phyloP scores from a whole-genome alignment of 2,329 filamentous ascomycete genomes.

The Fonsecaea erecta region DNA sequence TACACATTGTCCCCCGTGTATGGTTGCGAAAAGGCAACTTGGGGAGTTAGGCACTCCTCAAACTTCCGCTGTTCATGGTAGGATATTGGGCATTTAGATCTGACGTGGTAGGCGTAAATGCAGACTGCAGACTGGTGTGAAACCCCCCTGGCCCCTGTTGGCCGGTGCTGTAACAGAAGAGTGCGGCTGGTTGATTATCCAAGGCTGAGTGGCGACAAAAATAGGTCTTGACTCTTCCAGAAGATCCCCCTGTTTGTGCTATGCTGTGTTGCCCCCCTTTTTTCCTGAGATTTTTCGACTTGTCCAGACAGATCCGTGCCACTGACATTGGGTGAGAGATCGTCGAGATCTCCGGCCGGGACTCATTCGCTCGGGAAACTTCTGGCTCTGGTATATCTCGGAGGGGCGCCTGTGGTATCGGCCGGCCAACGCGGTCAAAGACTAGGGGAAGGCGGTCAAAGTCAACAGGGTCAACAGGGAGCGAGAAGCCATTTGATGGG shows the following conservation, averaged over 20 bases:
- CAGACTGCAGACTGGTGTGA: conserved; percentile 12
- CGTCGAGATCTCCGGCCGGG: neutral
- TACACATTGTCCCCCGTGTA: conserved; percentile 7
- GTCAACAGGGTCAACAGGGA: conserved; percentile 1
- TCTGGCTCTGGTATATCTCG: conserved; percentile 8
- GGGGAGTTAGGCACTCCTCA: neutral
- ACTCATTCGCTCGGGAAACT: neutral
- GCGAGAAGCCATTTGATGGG: conserved; percentile 12
- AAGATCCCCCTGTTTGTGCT: conserved; percentile 6
- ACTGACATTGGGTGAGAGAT: neutral
- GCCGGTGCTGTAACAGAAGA: conserved; percentile 2
- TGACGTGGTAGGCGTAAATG: conserved; percentile 26
- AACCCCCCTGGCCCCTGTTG: neutral
- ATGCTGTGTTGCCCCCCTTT: neutral
- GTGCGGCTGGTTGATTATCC: neutral
- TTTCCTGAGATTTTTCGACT: conserved; percentile 4
- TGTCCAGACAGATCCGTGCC: conserved; percentile 15
- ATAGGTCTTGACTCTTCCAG: conserved; percentile 28
- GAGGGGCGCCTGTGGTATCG: neutral
- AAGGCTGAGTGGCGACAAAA: conserved; percentile 32
- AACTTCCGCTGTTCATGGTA: neutral
- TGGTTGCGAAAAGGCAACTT: neutral
- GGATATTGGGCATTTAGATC: conserved; percentile 7
- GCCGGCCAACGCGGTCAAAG: conserved; percentile 11
- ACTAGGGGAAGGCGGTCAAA: conserved; percentile 17